A percentile compares a stretch with the other conserved stretches of the same genome.
These are phyloP conservation scores for Fusarium pseudoanthophilum DNA, from an alignment of 2,329 filamentous ascomycete species.

Conservation along the genomic window DNA sequence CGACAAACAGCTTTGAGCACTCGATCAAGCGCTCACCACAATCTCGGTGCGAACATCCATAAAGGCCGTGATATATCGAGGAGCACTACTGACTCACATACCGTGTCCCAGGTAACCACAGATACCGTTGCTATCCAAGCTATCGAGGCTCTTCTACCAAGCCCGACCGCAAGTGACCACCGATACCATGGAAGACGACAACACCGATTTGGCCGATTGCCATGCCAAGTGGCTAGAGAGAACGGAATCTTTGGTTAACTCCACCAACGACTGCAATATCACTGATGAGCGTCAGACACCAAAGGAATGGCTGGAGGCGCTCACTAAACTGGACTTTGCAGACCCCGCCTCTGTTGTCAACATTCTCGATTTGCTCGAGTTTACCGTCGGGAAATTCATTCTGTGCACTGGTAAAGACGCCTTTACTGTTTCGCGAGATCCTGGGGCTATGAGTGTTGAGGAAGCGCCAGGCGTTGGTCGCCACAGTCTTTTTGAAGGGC, in stretches of 20 bases:
- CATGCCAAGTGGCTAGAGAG: neutral
- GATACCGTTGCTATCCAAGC: fast-evolving
- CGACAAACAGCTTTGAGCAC: neutral
- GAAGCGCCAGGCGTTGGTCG: neutral
- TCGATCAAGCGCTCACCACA: neutral
- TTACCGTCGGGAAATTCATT: neutral
- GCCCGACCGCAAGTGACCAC: neutral
- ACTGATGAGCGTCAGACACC: neutral
- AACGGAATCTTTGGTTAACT: neutral
- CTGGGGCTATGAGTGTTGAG: fast-evolving
- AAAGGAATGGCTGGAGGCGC: neutral
- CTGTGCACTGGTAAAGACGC: neutral
- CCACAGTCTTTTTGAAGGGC: neutral
- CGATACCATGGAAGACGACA: neutral
- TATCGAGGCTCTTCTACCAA: neutral
- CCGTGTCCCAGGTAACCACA: neutral
- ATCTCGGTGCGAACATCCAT: fast-evolving
- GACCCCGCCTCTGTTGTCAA: neutral
- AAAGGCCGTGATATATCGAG: neutral
- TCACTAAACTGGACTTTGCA: neutral
- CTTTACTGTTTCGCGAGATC: neutral
- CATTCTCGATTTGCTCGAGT: fast-evolving
- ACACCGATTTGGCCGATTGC: fast-evolving
- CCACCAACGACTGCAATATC: neutral
- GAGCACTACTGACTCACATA: neutral